These are phyloP conservation scores for Pestalotiopsis sp. DNA, from an alignment of 2,329 filamentous ascomycete genomes.

Conservation along the genomic window DNA sequence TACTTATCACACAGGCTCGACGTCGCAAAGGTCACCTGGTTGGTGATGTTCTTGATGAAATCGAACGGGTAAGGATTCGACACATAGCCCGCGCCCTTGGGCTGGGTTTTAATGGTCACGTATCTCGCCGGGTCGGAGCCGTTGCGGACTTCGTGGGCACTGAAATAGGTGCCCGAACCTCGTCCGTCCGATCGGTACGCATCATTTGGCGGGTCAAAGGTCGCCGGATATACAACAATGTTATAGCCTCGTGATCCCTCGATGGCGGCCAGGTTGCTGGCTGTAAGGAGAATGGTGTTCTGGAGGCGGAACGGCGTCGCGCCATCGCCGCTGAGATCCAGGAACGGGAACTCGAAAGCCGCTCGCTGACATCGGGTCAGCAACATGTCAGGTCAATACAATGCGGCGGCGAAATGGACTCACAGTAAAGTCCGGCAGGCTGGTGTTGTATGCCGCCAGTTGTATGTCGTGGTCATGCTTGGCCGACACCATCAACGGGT, in stretches of 20 bases:
- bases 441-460: slow-evolving; percentile 36
- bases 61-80: slow-evolving; percentile 35
- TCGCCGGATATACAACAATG: slow-evolving; percentile 38
- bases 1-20: slow-evolving; percentile 43
- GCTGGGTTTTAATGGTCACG: slow-evolving; percentile 27
- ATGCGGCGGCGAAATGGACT: slow-evolving; percentile 18
- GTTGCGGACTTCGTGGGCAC: background rate
- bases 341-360: slow-evolving; percentile 55
- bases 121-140: slow-evolving; percentile 15
- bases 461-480: slow-evolving; percentile 53
- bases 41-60: slow-evolving; percentile 52
- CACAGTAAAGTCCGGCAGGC: slow-evolving; percentile 49
- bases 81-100: background rate
- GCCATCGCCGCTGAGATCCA: slow-evolving; percentile 52
- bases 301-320: slow-evolving; percentile 52
- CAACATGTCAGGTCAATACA: background rate
- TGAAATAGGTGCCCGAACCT: slow-evolving; percentile 21
- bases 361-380: slow-evolving; percentile 39
- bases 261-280: slow-evolving; percentile 41
- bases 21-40: slow-evolving; percentile 50
- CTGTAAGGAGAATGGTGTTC: slow-evolving; percentile 46
- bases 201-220: slow-evolving; percentile 48
- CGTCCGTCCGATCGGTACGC: slow-evolving; percentile 39
- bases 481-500: slow-evolving; percentile 51
- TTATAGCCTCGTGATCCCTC: slow-evolving; percentile 47